Conservation (phyloP, 2,329 filamentous ascomycete species). For the Didymella sp. region DNA sequence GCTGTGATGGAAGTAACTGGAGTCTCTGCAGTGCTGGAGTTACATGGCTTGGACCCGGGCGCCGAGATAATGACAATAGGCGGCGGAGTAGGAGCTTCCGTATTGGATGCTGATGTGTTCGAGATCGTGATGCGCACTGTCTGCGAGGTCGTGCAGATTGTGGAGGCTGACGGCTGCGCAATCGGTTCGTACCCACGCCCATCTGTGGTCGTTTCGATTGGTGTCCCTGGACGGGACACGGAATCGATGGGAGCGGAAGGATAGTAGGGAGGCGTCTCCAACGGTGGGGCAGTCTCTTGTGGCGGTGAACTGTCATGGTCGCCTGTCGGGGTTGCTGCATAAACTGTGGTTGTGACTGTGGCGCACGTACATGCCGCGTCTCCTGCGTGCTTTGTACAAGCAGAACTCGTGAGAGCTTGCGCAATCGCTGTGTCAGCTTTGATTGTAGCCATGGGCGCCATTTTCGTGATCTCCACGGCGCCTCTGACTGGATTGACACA, state of each 20-base stretch:
- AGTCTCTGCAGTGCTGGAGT: background rate
- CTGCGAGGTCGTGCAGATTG: background rate
- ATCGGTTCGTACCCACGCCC: background rate
- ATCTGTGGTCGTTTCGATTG: background rate
- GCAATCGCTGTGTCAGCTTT: background rate
- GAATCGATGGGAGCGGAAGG: background rate
- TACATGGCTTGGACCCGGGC: background rate
- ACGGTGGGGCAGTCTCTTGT: background rate
- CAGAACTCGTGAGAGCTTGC: background rate
- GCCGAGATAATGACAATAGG: constrained; percentile 4
- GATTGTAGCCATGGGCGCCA: constrained; percentile 7
- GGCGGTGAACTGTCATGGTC: background rate
- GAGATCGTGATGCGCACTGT: constrained; percentile 15
- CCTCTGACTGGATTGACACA: constrained; percentile 22
- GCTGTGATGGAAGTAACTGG: background rate
- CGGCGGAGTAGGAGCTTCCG: background rate
- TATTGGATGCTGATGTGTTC: background rate
- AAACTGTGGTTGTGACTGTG: constrained; percentile 3
- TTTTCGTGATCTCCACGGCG: constrained; percentile 1
- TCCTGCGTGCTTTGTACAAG: constrained; percentile 2
- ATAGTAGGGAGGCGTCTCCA: constrained; percentile 5
- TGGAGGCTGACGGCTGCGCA: background rate
- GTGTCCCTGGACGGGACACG: background rate
- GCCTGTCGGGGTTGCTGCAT: background rate
- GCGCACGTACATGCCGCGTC: constrained; percentile 7